Conservation (phyloP, 768 basidiomycete genomes). For the Zangia roseola region DNA sequence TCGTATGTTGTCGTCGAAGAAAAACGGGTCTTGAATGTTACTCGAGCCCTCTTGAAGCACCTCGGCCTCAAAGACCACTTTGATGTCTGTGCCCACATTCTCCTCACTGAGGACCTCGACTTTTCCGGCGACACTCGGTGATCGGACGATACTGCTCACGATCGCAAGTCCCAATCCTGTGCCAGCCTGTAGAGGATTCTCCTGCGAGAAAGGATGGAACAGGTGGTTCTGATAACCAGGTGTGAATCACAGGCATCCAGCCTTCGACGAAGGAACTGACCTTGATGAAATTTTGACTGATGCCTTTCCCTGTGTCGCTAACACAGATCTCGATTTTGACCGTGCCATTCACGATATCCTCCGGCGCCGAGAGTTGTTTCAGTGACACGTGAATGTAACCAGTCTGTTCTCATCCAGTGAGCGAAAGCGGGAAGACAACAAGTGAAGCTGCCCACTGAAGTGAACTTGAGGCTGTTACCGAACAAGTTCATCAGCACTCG, state of each 20-base stretch:
- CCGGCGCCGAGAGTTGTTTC: slow-evolving; percentile 62
- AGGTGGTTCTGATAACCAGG: slow-evolving; percentile 67
- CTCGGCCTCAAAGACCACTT: slow-evolving; percentile 79
- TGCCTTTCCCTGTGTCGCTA: slow-evolving; percentile 92
- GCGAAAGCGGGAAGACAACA: neutral
- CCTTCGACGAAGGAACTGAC: slow-evolving; percentile 35
- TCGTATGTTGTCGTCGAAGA: slow-evolving; percentile 37
- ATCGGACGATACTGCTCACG: slow-evolving; percentile 88
- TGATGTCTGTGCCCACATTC: slow-evolving; percentile 88
- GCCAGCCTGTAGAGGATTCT: slow-evolving; percentile 89
- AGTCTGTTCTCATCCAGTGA: slow-evolving; percentile 43
- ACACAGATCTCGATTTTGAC: slow-evolving; percentile 83
- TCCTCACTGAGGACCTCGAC: slow-evolving; percentile 94
- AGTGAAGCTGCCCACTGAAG: slow-evolving; percentile 49
- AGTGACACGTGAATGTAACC: slow-evolving; percentile 87
- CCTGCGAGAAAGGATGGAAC: slow-evolving; percentile 97
- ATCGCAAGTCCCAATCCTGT: slow-evolving; percentile 95
- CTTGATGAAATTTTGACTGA: slow-evolving; percentile 90
- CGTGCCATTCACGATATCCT: slow-evolving; percentile 52
- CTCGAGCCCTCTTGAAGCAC: slow-evolving; percentile 40
- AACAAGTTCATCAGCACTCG: slow-evolving; percentile 94
- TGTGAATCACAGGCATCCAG: neutral
- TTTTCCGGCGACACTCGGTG: slow-evolving; percentile 83
- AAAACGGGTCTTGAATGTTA: slow-evolving; percentile 46
- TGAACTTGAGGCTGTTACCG: slow-evolving; percentile 93